Base-by-base conservation (phyloP, 192 early-diverging fungal genomes). In the Dispira parvispora region DNA sequence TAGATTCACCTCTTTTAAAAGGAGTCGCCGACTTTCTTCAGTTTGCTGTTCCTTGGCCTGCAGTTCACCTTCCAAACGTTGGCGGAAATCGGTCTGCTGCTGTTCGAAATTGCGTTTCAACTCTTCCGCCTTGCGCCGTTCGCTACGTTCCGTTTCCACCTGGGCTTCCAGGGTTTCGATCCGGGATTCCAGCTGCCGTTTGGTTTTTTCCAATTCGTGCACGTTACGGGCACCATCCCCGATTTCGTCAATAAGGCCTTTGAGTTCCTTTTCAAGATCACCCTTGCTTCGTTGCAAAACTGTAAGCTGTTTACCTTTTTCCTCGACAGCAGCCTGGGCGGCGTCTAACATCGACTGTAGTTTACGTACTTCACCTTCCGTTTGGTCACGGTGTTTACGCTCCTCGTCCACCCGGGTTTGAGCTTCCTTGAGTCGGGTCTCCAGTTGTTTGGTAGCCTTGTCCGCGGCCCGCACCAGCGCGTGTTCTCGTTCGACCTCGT, bases 401-500 rank as follows among this genome's bases (percentile, higher is more conserved):
- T 84, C 84, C 23, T 64, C 65, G 64, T 86, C 84, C 6, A 83
- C 66, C 42, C 70, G 71, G 32, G 71, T 56, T 20, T 65, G 67
- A 50, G 71, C 52, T 25, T 52, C 71, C 9, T 65, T 67, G 2
- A 66, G 65, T 6, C 63, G 52, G 18, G 45, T 45, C 64, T 62
- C 49, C 52, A 60, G 68, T 57, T 56, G 42, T 21, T 62, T 55
- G 21, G 62, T 42, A 10, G 68, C 67, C 1, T 38, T 62, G 13
- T 55, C 55, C 27, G 64, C 44, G 42, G 49, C 53, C 61, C 68
- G 47, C 57, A 60, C 69, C 8, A 72, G 64, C 64, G 80, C 80
- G 69, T 88, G 86, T 64, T 88, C 84, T 28, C 87, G 80, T 67
- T 93, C 89, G 32, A 75, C 67, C 64, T 89, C 86, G 62, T 82